Evolutionary conservation across 2,329 filamentous ascomycete species (phyloP).

Genomic region (Furcasterigmium sp.): DNA sequence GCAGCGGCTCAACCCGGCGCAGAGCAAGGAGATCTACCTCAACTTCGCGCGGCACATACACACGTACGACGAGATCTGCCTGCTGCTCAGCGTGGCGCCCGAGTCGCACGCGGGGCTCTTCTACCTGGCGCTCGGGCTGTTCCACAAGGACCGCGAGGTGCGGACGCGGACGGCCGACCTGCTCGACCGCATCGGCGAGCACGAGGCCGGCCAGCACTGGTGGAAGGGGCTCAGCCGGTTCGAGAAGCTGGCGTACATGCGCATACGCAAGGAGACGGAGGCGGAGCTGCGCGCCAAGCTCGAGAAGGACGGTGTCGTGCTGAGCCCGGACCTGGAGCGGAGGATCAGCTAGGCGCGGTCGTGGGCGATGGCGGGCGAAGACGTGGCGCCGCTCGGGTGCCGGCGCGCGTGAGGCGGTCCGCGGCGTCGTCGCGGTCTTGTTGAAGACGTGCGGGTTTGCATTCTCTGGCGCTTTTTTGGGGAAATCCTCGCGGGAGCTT

Average conservation of each 20-base stretch:
- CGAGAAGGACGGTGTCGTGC: constrained; percentile 33
- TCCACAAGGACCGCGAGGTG: constrained; percentile 81
- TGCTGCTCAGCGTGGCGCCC: constrained; percentile 75
- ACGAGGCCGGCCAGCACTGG: constrained; percentile 90
- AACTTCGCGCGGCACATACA: constrained; percentile 71
- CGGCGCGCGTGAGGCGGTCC: background rate
- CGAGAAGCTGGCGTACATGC: constrained; percentile 77
- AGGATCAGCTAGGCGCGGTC: constrained; percentile 37
- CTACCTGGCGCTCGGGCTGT: constrained; percentile 83
- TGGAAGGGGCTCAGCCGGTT: constrained; percentile 85
- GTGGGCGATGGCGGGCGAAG: background rate
- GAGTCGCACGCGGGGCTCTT: constrained; percentile 86
- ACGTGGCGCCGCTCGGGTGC: background rate
- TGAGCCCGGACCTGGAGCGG: constrained; percentile 35
- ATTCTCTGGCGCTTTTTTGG: too few relatives aligned
- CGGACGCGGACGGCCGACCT: constrained; percentile 72
- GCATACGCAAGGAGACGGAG: constrained; percentile 65
- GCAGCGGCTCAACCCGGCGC: constrained; percentile 68
- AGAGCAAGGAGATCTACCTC: constrained; percentile 80
- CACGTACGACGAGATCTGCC: constrained; percentile 79
- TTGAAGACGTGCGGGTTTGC: background rate
- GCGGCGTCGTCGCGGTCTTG: background rate
- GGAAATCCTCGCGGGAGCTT: too few relatives aligned
- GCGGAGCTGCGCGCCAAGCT: constrained; percentile 41
- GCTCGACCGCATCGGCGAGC: constrained; percentile 74